Base-by-base conservation (phyloP, 2,329 filamentous ascomycete species). In the Microdochium nivale region DNA sequence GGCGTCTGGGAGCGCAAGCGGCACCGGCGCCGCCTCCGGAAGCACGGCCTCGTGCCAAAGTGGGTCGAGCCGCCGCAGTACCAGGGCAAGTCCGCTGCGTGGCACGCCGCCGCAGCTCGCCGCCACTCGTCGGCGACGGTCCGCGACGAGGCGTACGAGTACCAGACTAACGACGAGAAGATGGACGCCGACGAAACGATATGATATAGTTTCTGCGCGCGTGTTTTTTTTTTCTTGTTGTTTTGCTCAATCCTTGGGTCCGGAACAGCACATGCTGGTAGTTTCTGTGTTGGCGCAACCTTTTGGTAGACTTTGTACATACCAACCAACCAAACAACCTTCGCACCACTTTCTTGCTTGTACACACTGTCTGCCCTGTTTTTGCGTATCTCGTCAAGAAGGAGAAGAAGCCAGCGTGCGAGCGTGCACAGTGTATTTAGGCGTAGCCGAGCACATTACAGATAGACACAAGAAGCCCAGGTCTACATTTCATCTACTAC, bases 21-120 rank as follows among this genome's bases (percentile, higher is more conserved):
- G 51, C 72, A 78, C 56, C 66, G 74, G 16, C 71, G 79, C n/a
- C 69, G 79, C 32, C 62, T 81, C 35, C 65, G 65, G 40, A 80
- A 76, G 63, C 72, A 67, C 60, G 75, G 74, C 1, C 62, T 78
- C 2, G 46, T 64, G 24, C 62, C 62, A 52, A 60, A 68, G 25
- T 70, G 69, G 57, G 63, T 62, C 3, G 64, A 68, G 21, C 62
- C 68, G 3, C 57, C 69, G 0, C 75, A 74, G 53, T 68, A 77
- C 35, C 64, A 60, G 58, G 68, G 66, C 2, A 71, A 68, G 50
- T 72, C 72, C 62, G 69, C 72, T 11, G 67, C 68, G 2, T 79
- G 76, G 77, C 67, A 68, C 25, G 63, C 63, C 25, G 65, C 67
- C 3, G 16, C 40, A 16, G 40, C 40, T 24, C 14, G 11, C 65